Evolutionary conservation across 768 basidiomycete species (phyloP), one percentile per base, ranked within the genome.

Genomic region (Daedaleopsis nitida): DNA sequence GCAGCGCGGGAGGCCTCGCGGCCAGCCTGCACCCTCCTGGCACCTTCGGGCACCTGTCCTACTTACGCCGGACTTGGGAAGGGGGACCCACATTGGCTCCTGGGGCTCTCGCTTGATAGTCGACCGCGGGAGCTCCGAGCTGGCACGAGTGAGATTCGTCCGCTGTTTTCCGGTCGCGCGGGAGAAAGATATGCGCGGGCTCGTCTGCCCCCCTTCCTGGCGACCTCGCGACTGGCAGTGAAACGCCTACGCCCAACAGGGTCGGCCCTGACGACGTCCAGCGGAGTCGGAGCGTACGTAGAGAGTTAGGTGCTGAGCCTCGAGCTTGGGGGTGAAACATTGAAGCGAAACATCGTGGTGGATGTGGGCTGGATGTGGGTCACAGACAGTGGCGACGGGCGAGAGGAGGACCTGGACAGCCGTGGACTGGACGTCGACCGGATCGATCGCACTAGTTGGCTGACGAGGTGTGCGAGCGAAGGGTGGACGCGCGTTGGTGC

Each of bases 181-280:
- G 55, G 50, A 53, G 16, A 56, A 39, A 57, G 60, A 62, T 57
- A 55, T 35, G 38, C 53, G 42, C 5, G 39, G n/a, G 53, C 32
- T 17, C 47, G 27, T 43, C 4, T 32, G 27, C 27, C 27, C 27
- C 27, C 27, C 27, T 32, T 32, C 27, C 27, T 32, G 27, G n/a
- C n/a, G n/a, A n/a, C n/a, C n/a, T 7, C 4, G 27, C 27, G 27
- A 32, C 27, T 32, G 27, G 7, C 4, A 32, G 27, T 32, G 27
- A 32, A 32, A 32, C 27, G 27, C 27, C 27, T 7, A 7, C 27
- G 27, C 27, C 27, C 27, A 7, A 7, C 27, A 32, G 27, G 27
- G 27, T 32, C 7, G 27, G 27, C 27, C 27, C 27, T 43, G 42
- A 43, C 27, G 54, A 23, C 32, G 37, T 42, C 35, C 21, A 43